Evolutionary conservation across 768 basidiomycete genomes (phyloP).

Genomic region (Termitomyces bulborhizus): DNA sequence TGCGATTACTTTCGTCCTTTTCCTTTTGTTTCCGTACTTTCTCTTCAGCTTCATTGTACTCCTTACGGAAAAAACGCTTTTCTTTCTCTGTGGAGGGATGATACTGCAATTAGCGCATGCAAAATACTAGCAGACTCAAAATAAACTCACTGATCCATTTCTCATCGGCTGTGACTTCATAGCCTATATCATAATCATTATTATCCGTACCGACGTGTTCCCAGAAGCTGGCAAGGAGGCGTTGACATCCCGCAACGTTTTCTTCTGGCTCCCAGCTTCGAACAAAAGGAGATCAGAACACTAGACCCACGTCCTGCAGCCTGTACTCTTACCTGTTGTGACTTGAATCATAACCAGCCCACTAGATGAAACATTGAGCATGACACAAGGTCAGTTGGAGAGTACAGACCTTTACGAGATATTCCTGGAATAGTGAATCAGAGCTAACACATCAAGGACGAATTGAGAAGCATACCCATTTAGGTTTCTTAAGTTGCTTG

Average conservation of each 20-base stretch:
- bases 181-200: slow-evolving; percentile 44
- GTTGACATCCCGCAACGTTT: slow-evolving; percentile 52
- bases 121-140: not conserved
- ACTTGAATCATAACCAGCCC: slow-evolving; percentile 56
- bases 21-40: slow-evolving; percentile 14
- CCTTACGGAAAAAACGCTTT: slow-evolving; percentile 28
- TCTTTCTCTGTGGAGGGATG: slow-evolving; percentile 25
- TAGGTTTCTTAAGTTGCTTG: slow-evolving; percentile 21
- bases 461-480: slow-evolving; percentile 40
- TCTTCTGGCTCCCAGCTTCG: slow-evolving; percentile 64
- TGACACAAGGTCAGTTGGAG: not conserved
- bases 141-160: slow-evolving; percentile 53
- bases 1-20: slow-evolving; percentile 13
- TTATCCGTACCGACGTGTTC: slow-evolving; percentile 51
- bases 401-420: slow-evolving; percentile 55
- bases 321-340: slow-evolving; percentile 44
- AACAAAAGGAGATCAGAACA: not conserved
- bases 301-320: not conserved
- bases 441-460: not conserved
- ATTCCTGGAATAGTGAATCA: slow-evolving; percentile 38
- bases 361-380: slow-evolving; percentile 32
- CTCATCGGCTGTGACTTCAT: slow-evolving; percentile 32
- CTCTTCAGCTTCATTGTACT: slow-evolving; percentile 20
- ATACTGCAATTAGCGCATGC: not conserved
- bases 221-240: slow-evolving; percentile 63